These are phyloP conservation scores for Pseudocercospora eumusae DNA, from an alignment of 2,329 filamentous ascomycete genomes.

Conservation along the genomic window DNA sequence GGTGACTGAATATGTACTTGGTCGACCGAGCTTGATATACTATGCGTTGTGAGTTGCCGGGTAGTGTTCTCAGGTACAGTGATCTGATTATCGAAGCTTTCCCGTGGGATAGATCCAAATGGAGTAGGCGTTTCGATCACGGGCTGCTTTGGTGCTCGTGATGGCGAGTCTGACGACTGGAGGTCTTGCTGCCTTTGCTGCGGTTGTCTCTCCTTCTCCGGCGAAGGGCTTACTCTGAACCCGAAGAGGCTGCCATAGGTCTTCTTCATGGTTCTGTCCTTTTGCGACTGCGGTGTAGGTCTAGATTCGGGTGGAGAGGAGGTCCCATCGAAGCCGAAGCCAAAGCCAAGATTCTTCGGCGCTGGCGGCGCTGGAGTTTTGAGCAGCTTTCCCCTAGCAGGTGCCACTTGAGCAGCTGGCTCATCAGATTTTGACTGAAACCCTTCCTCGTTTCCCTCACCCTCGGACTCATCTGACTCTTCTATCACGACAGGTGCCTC, in stretches of 20 bases:
- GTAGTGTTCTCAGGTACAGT: neutral
- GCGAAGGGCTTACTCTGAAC: conserved; percentile 33
- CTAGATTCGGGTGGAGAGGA: conserved; percentile 12
- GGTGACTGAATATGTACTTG: neutral
- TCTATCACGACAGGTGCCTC: neutral
- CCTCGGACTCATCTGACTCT: neutral
- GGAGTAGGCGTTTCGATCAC: conserved; percentile 18
- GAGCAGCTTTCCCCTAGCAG: neutral
- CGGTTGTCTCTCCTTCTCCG: conserved; percentile 23
- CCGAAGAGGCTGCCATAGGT: conserved; percentile 39
- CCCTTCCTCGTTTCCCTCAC: neutral
- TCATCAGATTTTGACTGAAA: neutral
- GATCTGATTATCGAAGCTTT: neutral
- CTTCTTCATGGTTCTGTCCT: conserved; percentile 35
- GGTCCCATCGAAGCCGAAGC: conserved; percentile 29
- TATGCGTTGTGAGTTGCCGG: neutral
- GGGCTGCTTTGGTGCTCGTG: neutral
- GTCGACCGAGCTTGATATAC: too few relatives aligned
- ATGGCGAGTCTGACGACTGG: neutral
- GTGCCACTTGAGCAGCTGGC: neutral
- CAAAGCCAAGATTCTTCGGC: conserved; percentile 21
- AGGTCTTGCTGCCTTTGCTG: conserved; percentile 3
- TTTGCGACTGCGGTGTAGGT: conserved; percentile 33
- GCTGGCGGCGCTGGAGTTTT: conserved; percentile 22
- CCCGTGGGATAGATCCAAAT: conserved; percentile 6